These are phyloP conservation scores for Lasiodiplodia hormozganensis DNA, from an alignment of 2,329 filamentous ascomycete genomes.

Conservation along the genomic window DNA sequence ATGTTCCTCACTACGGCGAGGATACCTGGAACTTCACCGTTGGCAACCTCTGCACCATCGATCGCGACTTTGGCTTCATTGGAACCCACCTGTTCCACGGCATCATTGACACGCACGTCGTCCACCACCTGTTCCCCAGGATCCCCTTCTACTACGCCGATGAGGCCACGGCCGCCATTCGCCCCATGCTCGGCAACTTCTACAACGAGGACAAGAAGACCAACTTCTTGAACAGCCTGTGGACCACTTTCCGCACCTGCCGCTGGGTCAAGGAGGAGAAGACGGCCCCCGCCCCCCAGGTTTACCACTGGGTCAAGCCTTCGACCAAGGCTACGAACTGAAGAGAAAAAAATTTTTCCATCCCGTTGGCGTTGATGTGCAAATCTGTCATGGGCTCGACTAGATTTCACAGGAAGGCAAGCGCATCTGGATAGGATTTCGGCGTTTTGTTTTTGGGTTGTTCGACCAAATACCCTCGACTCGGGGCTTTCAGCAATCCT, in stretches of 20 bases:
- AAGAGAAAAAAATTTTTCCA: neutral
- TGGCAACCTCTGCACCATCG: slow-evolving; percentile 68
- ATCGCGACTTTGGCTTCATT: slow-evolving; percentile 70
- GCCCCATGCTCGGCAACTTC: slow-evolving; percentile 61
- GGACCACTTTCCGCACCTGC: slow-evolving; percentile 26
- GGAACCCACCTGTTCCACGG: slow-evolving; percentile 71
- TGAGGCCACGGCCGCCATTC: slow-evolving; percentile 65
- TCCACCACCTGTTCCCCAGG: slow-evolving; percentile 67
- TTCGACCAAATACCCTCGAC: slow-evolving; percentile 8
- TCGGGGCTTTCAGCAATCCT: slow-evolving; percentile 6
- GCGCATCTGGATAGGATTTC: slow-evolving; percentile 7
- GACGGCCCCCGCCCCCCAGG: neutral
- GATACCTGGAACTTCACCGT: slow-evolving; percentile 68
- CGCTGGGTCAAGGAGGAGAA: slow-evolving; percentile 28
- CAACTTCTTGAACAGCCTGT: slow-evolving; percentile 28
- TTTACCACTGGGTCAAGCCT: slow-evolving; percentile 20
- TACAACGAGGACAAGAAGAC: slow-evolving; percentile 54
- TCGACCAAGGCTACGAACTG: slow-evolving; percentile 16
- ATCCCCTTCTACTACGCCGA: slow-evolving; percentile 69
- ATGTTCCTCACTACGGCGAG: slow-evolving; percentile 65
- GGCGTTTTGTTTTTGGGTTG: slow-evolving; percentile 20
- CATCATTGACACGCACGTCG: slow-evolving; percentile 69
- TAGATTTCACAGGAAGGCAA: neutral
- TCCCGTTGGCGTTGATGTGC: slow-evolving; percentile 2
- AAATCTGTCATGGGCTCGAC: neutral